Base-by-base conservation (phyloP, 345 rosid genomes). In the Psidium guajava region DNA sequence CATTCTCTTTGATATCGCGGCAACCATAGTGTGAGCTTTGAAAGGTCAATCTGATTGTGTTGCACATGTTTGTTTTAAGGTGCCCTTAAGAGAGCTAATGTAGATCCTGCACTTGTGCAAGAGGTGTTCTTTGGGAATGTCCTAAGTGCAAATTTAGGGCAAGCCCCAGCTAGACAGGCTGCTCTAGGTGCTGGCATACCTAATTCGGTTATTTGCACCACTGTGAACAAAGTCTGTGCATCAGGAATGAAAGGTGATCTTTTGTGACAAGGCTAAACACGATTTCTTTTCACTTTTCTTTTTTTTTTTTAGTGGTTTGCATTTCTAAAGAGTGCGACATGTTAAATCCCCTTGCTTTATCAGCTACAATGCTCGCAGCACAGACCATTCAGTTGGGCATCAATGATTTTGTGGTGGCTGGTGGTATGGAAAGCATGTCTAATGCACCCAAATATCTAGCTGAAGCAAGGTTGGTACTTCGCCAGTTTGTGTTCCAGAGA, bases 341-440 rank as follows among this genome's bases (percentile, higher is more conserved):
- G 27, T 52, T 36, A 40, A 83, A 40, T 83, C 36, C 56, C 50
- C 28, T 82, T 51, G 57, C 57, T 86, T 12, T 77, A 87, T 64
- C 91, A 95, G 99, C 99, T 64, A 92, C 95, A 36, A 94, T 97
- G 98, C 85, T 96, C 83, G 99, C 98, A 50, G 92, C 97, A 83
- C 99, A 95, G 88, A 91, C 93, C 87, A 94, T 97, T 47, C 93
- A 94, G 88, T 88, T 95, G 82, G 98, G 99, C 36, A 88, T 92
- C 85, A 95, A 97, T 88, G 95, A 96, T 88, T 88, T 95, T 89
- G 99, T 95, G 82, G 95, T 97, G 75, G 93, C 99, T 86, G 99
- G 98, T 80, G 99, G 99, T 86, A 97, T 95, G 98, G 99, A 97
- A 87, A 96, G 98, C 91, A 97, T 97, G 99, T 96, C 99, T 18